A percentile compares a stretch with the other conserved stretches of the same genome.
Evolutionary conservation across 345 rosid species (phyloP).

Genomic region (Citrus medica): DNA sequence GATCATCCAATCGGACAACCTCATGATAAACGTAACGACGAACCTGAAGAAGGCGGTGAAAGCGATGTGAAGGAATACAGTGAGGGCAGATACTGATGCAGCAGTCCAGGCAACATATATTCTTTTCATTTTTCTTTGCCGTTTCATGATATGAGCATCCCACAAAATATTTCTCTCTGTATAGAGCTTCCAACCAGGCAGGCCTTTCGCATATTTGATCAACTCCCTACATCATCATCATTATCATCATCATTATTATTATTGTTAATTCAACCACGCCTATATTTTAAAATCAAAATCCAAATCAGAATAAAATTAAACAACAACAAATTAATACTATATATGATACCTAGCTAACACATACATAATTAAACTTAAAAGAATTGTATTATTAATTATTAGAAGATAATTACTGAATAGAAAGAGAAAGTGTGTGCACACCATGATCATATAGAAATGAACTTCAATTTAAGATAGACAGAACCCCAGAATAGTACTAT

Average conservation of each 20-base stretch:
- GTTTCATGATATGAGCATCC: conserved; percentile 73
- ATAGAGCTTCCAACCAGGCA: conserved; percentile 92
- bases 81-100: conserved; percentile 93
- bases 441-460: conserved; percentile 45
- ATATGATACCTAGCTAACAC: too few species aligned
- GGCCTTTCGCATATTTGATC: conserved; percentile 40
- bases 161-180: conserved; percentile 73
- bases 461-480: conserved; percentile 1
- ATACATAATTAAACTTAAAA: too few species aligned
- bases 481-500: not conserved
- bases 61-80: conserved; percentile 81
- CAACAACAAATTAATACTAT: too few species aligned
- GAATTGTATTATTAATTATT: too few species aligned
- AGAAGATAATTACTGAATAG: not conserved
- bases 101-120: conserved; percentile 88
- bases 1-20: conserved; percentile 92
- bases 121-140: conserved; percentile 90
- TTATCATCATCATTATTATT: too few species aligned
- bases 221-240: conserved; percentile 45
- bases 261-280: too few species aligned
- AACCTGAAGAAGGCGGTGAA: conserved; percentile 86
- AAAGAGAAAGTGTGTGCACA: conserved; percentile 21
- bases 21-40: conserved; percentile 97
- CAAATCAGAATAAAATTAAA: too few species aligned
- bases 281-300: too few species aligned